Evolutionary conservation across 805 yeast species (phyloP), one percentile per base, ranked within the genome.

Genomic region (Saccharomycopsis malanga): DNA sequence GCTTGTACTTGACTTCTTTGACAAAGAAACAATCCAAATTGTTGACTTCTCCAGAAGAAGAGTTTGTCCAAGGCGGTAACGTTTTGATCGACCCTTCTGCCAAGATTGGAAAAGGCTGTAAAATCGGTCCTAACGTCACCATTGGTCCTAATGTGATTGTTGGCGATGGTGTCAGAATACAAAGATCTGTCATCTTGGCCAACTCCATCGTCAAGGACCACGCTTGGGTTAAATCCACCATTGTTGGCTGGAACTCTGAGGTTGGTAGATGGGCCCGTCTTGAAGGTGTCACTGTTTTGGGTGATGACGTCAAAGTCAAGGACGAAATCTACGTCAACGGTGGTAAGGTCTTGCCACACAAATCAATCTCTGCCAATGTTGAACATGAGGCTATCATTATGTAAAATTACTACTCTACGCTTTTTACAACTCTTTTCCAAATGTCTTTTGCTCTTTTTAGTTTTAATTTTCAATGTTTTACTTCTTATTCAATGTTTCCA

Each of bases 251-350:
- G 99, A 83, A 88, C 78, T 89, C 96, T 55, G 86, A 87, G 61
- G 91, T 93, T 62, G 98, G 98, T 69, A 82, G 80, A 71, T 93
- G 98, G 98, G 95, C 97, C 56, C 87, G 98, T 77, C 79, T 93
- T 56, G 98, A 93, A 72, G 96, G 96, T 74, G 86, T 81, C 61
- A 86, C 97, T 54, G 98, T 93, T 52, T 79, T 93, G 63, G 99
- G 98, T 74, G 99, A 93, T 69, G 99, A 93, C 59, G 99, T 93
- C 57, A 94, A 89, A 68, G 87, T 93, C 67, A 87, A 91, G 76
- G 97, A 93, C 67, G 99, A 91, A 77, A 79, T 93, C 67, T 93
- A 93, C 78, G 95, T 93, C 62, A 93, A 93, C 71, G 99, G 99
- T 71, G 99, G 97, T 72, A 88, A 93, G 69, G 97, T 93, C 57